Evolutionary conservation across 306 rosid species (phyloP).

Genomic region (Cicer arietinum): DNA sequence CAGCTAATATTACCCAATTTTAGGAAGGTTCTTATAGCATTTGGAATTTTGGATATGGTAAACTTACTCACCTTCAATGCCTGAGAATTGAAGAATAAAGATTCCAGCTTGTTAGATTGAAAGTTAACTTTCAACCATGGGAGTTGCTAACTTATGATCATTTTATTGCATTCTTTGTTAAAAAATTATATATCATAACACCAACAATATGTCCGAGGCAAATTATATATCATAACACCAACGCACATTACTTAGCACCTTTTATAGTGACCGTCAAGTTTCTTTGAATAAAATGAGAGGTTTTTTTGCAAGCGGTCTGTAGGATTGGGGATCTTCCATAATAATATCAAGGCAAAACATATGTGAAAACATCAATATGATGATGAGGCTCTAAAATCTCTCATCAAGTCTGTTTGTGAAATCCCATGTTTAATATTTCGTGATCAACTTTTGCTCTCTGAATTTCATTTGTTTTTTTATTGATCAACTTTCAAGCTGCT

Average conservation of each 20-base stretch:
- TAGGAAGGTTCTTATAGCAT: conserved; percentile 5
- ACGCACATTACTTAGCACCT: background rate
- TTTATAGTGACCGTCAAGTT: background rate
- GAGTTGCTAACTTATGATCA: conserved; percentile 11
- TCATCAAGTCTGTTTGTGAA: conserved; percentile 5
- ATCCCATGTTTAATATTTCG: conserved; percentile 1
- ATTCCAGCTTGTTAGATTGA: background rate
- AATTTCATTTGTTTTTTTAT: background rate
- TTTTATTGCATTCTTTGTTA: conserved; percentile 2
- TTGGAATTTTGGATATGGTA: conserved; percentile 3
- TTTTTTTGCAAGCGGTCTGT: background rate
- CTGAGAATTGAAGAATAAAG: conserved; percentile 23
- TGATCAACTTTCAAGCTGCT: background rate
- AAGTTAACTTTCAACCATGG: conserved; percentile 13
- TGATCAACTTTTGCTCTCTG: background rate
- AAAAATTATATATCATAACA: conserved; percentile 9
- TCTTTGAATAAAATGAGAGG: background rate
- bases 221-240: background rate
- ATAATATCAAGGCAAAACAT: conserved; percentile 19
- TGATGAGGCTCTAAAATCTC: background rate
- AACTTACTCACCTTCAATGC: conserved; percentile 14
- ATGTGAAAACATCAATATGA: background rate
- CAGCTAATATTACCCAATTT: conserved; percentile 12
- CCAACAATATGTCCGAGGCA: background rate
- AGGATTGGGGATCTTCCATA: conserved; percentile 13